Evolutionary conservation across 2,329 filamentous ascomycete genomes (phyloP), one percentile per base, ranked within the genome.

Genomic region (Verticillium dahliae): DNA sequence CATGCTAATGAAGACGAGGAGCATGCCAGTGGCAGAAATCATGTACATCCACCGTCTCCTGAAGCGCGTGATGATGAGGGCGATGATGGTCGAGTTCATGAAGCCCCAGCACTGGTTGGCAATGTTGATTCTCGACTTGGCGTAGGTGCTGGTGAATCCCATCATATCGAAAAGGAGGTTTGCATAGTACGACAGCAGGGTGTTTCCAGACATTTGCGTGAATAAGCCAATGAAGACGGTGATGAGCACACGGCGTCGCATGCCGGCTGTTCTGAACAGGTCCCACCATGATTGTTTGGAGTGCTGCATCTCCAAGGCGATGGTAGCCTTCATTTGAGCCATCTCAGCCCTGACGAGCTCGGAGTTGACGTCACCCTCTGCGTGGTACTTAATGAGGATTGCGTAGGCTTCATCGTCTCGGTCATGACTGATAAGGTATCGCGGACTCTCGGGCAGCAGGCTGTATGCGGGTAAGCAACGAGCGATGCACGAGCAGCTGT

Each of bases 301-400:
- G 56, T 77, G 71, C 64, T 86, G 81, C 58, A 81, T 72, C 67
- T 86, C 83, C 0, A 83, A 66, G 33, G 78, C 76, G 66, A 86
- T 81, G 0, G 84, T 84, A 6, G 79, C 76, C 56, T 80, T 75
- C 65, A 88, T 88, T 69, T 88, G 83, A 1, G 79, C 78, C 67
- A 86, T 81, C 67, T 89, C 86, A 9, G 82, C 82, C 57, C 79
- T 76, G 27, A 86, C 82, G 14, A 86, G 77, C 11, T 78, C 71
- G 0, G 80, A 83, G 54, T 76, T 70, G 6, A 67, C 68, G 57
- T 84, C 75, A 3, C 80, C 82, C 66, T 84, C 82, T 18, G 81
- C 81, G 64, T 82, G 78, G 67, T 80, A 81, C 60, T 73, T 74
- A 61, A 69, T 60, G 10, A 74, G 67, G n/a, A 73, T 58, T 0